Percentiles rank a stretch among this genome's conserved stretches.
Conservation (phyloP, 2,329 filamentous ascomycete species). For the Ustulina deusta region DNA sequence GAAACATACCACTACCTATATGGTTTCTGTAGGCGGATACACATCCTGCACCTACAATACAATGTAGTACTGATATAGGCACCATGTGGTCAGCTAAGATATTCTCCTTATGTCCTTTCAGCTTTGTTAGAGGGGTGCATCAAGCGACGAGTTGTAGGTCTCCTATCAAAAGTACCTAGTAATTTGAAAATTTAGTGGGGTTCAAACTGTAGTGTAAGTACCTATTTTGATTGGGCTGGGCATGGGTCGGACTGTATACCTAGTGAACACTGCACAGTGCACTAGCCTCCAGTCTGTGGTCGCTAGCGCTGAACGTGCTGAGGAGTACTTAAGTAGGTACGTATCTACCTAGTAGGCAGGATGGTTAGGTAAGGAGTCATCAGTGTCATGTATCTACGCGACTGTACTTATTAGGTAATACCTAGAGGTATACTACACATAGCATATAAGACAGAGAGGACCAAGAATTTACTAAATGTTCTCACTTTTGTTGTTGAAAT, state of each 20-base stretch:
- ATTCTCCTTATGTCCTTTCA: constrained; percentile 10
- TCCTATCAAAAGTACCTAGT: constrained; percentile 10
- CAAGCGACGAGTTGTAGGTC: constrained; percentile 19
- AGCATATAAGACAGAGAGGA: no score
- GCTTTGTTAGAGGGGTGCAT: constrained; percentile 31
- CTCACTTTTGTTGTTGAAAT: no score
- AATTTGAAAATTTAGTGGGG: constrained; percentile 19
- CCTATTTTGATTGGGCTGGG: constrained; percentile 2
- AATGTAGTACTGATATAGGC: neutral
- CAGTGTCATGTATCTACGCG: no score
- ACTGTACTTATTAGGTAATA: no score
- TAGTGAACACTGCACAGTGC: neutral
- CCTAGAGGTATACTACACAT: no score
- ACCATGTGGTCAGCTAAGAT: neutral
- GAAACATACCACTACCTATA: neutral
- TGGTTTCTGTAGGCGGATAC: neutral
- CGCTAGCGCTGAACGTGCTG: neutral
- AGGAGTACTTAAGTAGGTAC: no score
- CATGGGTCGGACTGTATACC: neutral
- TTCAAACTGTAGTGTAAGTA: neutral
- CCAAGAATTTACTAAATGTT: no score
- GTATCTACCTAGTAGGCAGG: no score
- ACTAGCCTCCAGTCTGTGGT: no score
- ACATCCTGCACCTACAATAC: no score
- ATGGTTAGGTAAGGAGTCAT: no score